Base-by-base conservation (phyloP, 176 grass and related monocot genomes). In the Microstegium vimineum region DNA sequence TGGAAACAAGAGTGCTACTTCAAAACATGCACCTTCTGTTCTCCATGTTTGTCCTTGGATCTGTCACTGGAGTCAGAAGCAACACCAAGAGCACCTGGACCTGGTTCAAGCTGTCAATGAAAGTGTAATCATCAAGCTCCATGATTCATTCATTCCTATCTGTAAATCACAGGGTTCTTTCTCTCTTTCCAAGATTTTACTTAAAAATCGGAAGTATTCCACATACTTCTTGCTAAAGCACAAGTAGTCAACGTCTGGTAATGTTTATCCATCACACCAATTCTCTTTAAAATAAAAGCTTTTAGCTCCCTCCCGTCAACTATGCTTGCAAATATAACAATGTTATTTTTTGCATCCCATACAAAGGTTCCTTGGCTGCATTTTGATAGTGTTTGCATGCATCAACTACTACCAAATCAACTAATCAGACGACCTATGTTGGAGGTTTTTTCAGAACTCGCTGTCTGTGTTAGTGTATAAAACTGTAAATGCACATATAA, bases 61-160 rank as follows among this genome's bases (percentile, higher is more conserved):
- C 90, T 95, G 82, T 95, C 95, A 80, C 95, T 92, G 11, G 95
- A 97, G 82, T 97, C 93, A 23, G 95, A 97, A 56, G 64, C 77
- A 42, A 18, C 89, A 73, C 10, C 52, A 27, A 86, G 82, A 83
- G 84, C 88, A 26, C 64, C 82, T 26, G 81, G 35, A 36, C 89
- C 92, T 80, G 74, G 82, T 84, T 93, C 92, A 80, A 90, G 61
- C 96, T 95, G 86, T 69, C 66, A 10, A 87, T 73, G 62, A 85
- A 14, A 88, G 49, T 28, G 62, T 89, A 78, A 67, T 18, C 36
- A 86, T 82, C 66, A 90, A 76, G 43, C 27, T 80, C 56, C 8
- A 43, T 60, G 36, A 51, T 75, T 87, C 80, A 54, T 71, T 33
- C 46, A 28, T 64, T 89, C 65, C 54, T 75, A 33, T 56, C 10